A percentile compares a stretch with the other conserved stretches of the same genome.
phyloP scores from a whole-genome alignment of 2,329 filamentous ascomycete genomes.

The Coniochaeta ligniaria region DNA sequence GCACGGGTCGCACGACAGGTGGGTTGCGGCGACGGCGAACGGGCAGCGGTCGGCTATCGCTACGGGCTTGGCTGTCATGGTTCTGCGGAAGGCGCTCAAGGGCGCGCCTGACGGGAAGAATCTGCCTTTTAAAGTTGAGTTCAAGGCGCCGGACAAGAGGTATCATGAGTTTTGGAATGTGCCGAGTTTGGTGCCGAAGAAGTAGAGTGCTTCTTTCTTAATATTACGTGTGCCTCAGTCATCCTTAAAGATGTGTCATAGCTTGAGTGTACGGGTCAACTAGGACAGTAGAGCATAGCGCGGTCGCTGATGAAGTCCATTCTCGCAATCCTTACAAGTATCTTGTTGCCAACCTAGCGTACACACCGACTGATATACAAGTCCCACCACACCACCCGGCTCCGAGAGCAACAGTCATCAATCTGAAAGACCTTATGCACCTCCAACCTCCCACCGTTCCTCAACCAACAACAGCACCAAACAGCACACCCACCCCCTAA shows the following conservation, averaged over 20 bases:
- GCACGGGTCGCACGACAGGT: slow-evolving; percentile 51
- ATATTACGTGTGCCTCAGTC: background rate
- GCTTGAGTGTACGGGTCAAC: background rate
- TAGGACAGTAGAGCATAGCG: background rate
- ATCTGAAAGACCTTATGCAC: background rate
- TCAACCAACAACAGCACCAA: background rate
- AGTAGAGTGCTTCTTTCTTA: background rate
- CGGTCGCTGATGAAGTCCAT: background rate
- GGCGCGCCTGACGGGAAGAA: slow-evolving; percentile 12
- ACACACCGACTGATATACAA: background rate
- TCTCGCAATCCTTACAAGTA: background rate
- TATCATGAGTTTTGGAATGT: slow-evolving; percentile 63
- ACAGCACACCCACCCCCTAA: slow-evolving; percentile 10
- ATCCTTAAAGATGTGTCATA: background rate
- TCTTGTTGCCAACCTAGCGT: background rate
- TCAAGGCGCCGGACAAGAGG: slow-evolving; percentile 43
- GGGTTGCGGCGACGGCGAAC: slow-evolving; percentile 52
- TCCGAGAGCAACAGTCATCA: background rate
- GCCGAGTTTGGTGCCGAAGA: slow-evolving; percentile 28
- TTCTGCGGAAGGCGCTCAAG: slow-evolving; percentile 49
- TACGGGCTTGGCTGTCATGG: slow-evolving; percentile 56
- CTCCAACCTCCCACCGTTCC: background rate
- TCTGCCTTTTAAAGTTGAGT: slow-evolving; percentile 33
- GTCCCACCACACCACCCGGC: background rate
- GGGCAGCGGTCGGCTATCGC: slow-evolving; percentile 65